A percentile compares a stretch with the other conserved stretches of the same genome.
These are phyloP conservation scores for Pseudisothecium myosuroides DNA, from an alignment of 225 moss, liverwort and hornwort species.

Conservation along the genomic window DNA sequence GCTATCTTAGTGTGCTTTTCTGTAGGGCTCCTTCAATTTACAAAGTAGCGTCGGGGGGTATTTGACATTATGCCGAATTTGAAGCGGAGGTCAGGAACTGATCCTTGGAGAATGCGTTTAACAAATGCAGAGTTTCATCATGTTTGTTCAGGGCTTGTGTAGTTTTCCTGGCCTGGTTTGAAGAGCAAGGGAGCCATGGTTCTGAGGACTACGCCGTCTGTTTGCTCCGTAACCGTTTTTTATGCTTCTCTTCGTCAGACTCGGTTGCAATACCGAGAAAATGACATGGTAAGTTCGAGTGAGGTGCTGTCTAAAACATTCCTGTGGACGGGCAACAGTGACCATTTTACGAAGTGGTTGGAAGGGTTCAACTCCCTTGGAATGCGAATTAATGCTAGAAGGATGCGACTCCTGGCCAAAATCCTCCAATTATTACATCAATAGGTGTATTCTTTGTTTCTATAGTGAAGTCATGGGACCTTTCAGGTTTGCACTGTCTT, in stretches of 20 bases:
- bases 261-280: background rate
- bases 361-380: background rate
- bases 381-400: background rate
- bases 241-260: no score
- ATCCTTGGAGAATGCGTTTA: background rate
- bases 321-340: background rate
- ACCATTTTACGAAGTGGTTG: background rate
- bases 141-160: background rate
- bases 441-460: no score
- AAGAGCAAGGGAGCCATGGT: no score
- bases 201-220: fast-evolving
- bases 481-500: no score
- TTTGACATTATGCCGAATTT: no score
- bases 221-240: no score
- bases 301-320: background rate
- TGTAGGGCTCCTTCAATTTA: background rate
- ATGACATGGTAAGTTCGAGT: fast-evolving
- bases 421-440: no score
- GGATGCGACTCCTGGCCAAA: no score
- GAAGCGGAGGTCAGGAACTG: background rate
- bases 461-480: no score
- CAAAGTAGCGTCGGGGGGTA: fast-evolving
- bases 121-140: fast-evolving
- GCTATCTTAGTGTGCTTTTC: fast-evolving
- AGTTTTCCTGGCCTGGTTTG: no score